Evolutionary conservation across 805 yeast species (phyloP), one percentile per base, ranked within the genome.

Genomic region (Starmerella sp.): DNA sequence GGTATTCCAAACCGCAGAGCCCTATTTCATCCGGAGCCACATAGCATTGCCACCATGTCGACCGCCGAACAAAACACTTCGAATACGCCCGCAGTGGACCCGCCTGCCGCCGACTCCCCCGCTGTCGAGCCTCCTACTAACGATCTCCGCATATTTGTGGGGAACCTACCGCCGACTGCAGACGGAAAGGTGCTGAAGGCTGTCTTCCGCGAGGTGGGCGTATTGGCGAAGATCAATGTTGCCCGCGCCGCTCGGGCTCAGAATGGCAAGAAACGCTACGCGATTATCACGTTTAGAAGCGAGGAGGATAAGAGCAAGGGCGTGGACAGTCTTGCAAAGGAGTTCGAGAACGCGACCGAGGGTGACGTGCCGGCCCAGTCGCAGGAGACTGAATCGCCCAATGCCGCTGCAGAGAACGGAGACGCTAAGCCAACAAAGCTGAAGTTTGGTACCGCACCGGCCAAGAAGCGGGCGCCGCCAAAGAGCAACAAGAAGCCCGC

Each of bases 281-380:
- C 49, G 9, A 44, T 50, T 47, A 42, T 54, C 13, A 29, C 44
- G 5, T 41, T 48, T 10, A 34, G 38, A 13, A 37, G 43, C 37
- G 39, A 32, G 48, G 48, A 46, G 37, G 54, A 50, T 14, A 45
- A 31, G 37, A 28, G 3, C 31, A 28, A 45, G 11, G 57, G 54
- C 14, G 36, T 49, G 37, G 52, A 50, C n/a, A 30, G 47, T 34
- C 36, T 54, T n/a, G 17, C 29, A 3, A 34, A 54, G 48, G 30
- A 41, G 45, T 39, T 32, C 38, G 42, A 37, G 17, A 30, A 3
- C 31, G 41, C 28, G 29, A 2, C 8, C 22, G 28, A 13, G 11
- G 29, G 5, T 31, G 38, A 30, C 37, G 14, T 5, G 36, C n/a
- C 10, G 38, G 22, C 38, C n/a, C 38, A 31, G 34, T 2, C n/a